Conservation (phyloP, 225 moss, liverwort and hornwort genomes). For the Marchantia paleacea region DNA sequence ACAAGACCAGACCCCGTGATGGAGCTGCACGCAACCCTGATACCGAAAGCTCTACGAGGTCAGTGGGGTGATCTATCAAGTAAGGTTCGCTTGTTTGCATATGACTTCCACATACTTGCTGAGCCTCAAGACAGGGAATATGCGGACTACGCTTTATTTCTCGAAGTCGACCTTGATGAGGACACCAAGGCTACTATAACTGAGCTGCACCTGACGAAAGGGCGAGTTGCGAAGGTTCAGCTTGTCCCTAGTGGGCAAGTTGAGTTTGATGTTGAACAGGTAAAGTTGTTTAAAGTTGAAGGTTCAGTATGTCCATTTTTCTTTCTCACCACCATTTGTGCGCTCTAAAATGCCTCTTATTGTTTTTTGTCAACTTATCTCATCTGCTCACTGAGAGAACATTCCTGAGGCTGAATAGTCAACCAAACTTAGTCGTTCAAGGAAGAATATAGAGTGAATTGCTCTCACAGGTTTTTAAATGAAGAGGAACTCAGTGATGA, state of each 20-base stretch:
- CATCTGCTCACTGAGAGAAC: too few species aligned
- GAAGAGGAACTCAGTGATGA: too few species aligned
- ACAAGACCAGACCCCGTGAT: slow-evolving; percentile 30
- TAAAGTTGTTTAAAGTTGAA: slow-evolving; percentile 21
- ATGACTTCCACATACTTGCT: slow-evolving; percentile 57
- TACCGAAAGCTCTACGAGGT: slow-evolving; percentile 69
- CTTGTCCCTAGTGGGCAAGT: slow-evolving; percentile 53
- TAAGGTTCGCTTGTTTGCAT: slow-evolving; percentile 50
- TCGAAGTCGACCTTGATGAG: slow-evolving; percentile 61
- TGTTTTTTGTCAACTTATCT: too few species aligned
- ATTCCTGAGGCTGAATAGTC: too few species aligned
- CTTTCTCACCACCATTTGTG: background rate
- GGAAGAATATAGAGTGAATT: too few species aligned
- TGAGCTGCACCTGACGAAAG: slow-evolving; percentile 55
- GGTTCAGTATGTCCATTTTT: background rate
- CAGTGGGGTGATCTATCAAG: slow-evolving; percentile 47
- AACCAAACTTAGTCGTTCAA: too few species aligned
- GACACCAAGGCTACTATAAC: slow-evolving; percentile 43
- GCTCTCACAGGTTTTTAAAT: too few species aligned
- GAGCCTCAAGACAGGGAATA: slow-evolving; percentile 71
- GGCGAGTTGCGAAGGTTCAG: slow-evolving; percentile 56
- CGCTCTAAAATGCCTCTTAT: background rate
- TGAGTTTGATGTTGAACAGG: slow-evolving; percentile 60
- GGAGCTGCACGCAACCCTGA: slow-evolving; percentile 47
- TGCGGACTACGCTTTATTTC: slow-evolving; percentile 75